Evolutionary conservation across 148 eudicot genomes (phyloP), one percentile per base, ranked within the genome.

Genomic region (Agrostemma githago): DNA sequence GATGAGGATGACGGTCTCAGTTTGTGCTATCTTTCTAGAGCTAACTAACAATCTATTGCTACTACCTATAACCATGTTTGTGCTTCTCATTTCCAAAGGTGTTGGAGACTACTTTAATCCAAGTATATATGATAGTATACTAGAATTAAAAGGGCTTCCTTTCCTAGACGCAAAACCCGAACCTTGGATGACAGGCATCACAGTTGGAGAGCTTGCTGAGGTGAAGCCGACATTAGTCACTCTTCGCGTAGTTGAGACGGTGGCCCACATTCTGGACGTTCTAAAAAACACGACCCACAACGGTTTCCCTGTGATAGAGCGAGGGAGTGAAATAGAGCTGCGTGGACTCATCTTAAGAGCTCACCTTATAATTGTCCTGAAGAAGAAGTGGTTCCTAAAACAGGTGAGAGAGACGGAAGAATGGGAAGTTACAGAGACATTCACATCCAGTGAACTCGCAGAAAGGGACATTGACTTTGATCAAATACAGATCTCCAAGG

Each of bases 1-100:
- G n/a, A 93, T 93, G 98, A 86, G 98, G 76, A 93, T 91, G 96
- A 93, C 98, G 1, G 97, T 89, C 34, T 93, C 98, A 6, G 82
- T 93, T 14, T 89, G 98, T 60, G 95, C 89, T 15, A 91, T 93
- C 73, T 86, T 91, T 76, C 91, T 93, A 4, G 97, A 93, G 69
- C 91, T 93, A 6, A 89, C 94, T 26, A 91, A 93, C 83, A 93
- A 93, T 73, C 88, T 93, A 16, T 82, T 88, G 57, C 48, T 91
- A 69, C 87, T 93, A 4, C 97, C 97, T 1, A 83, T 93, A 63
- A 89, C 89, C 62, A 93, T 93, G 97, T 71, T 93, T 12, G 98
- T 93, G 42, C 92, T 93, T 68, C 87, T 93, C 6, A 88, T 93
- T 17, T 73, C 95, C 9, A 93, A 91, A 77, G 85, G 91, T 19